These are phyloP conservation scores for Chrysoporthe austroafricana DNA, from an alignment of 2,329 filamentous ascomycete genomes.

Conservation along the genomic window DNA sequence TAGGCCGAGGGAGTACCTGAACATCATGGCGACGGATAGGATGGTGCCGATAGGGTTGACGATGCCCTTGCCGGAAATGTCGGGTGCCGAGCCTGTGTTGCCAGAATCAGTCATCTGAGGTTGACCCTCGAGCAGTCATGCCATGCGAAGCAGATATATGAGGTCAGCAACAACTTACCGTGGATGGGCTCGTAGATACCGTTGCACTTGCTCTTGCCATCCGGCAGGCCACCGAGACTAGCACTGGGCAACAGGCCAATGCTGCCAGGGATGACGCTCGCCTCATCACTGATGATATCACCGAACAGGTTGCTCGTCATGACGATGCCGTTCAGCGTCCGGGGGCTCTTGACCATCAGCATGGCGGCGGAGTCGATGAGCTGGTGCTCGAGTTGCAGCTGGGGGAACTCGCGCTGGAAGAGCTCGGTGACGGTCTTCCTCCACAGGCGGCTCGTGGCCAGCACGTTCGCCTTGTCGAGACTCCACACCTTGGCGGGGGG, in stretches of 20 bases:
- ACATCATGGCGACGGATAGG: conserved; percentile 92
- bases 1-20: conserved; percentile 86
- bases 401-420: conserved; percentile 86
- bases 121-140: too few relatives aligned
- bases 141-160: neutral
- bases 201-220: conserved; percentile 82
- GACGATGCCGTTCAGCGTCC: conserved; percentile 84
- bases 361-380: conserved; percentile 97
- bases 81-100: conserved; percentile 76
- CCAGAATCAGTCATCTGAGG: conserved; percentile 8
- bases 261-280: conserved; percentile 89
- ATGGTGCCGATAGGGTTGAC: conserved; percentile 93
- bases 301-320: conserved; percentile 95
- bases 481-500: conserved; percentile 81
- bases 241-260: conserved; percentile 88
- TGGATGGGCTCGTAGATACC: conserved; percentile 99
- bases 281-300: conserved; percentile 95
- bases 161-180: conserved; percentile 55
- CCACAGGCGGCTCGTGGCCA: conserved; percentile 90
- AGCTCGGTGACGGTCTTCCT: conserved; percentile 83
- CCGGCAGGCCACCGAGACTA: conserved; percentile 82
- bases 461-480: conserved; percentile 95
- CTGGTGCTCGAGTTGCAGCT: conserved; percentile 83
- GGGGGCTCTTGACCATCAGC: conserved; percentile 95
- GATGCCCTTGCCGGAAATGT: conserved; percentile 89